phyloP scores from a whole-genome alignment of 306 rosid genomes.

The Acacia crassicarpa region DNA sequence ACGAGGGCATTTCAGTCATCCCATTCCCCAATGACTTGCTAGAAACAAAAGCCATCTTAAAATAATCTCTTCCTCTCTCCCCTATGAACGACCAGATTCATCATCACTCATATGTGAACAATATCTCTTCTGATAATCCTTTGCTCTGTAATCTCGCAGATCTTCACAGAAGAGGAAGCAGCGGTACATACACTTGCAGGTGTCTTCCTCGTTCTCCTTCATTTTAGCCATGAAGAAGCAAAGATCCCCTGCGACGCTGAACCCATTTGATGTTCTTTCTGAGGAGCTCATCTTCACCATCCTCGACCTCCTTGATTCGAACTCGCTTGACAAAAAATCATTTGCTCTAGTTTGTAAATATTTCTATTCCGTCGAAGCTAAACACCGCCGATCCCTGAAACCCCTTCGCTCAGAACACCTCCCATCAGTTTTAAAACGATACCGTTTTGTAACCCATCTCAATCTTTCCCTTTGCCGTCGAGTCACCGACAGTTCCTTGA shows the following conservation, averaged over 20 bases:
- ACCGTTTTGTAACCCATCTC: constrained; percentile 41
- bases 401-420: constrained; percentile 70
- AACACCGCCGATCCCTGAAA: constrained; percentile 65
- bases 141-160: background rate
- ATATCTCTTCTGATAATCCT: background rate
- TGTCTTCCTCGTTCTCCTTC: background rate
- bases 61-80: background rate
- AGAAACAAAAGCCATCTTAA: constrained; percentile 10
- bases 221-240: constrained; percentile 47
- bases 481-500: constrained; percentile 47
- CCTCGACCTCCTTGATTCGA: constrained; percentile 54
- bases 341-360: constrained; percentile 63
- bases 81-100: constrained; percentile 22
- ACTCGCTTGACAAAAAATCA: constrained; percentile 59
- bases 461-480: constrained; percentile 81
- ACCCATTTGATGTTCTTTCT: constrained; percentile 61
- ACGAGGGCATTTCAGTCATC: constrained; percentile 42
- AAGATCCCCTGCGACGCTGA: constrained; percentile 19
- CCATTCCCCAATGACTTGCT: background rate
- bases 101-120: background rate
- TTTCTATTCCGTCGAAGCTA: constrained; percentile 62
- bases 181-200: background rate
- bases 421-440: constrained; percentile 50
- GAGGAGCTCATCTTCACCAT: constrained; percentile 69
- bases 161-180: background rate